Conservation (phyloP, 2,329 filamentous ascomycete genomes). For the Beauveria asiatica region DNA sequence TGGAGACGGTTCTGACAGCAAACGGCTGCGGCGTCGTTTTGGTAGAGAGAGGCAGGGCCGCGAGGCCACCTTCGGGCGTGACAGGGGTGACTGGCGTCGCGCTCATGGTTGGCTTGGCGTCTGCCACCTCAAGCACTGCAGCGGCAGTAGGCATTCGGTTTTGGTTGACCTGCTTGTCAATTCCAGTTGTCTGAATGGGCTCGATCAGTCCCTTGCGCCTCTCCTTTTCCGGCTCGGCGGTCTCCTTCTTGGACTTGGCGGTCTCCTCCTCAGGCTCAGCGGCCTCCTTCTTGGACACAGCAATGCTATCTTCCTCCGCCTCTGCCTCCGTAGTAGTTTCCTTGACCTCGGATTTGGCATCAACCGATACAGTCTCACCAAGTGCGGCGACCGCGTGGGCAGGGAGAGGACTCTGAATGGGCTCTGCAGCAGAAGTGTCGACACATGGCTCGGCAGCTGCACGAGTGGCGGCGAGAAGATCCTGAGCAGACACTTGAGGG, state of each 20-base stretch:
- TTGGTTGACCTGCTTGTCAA: background rate
- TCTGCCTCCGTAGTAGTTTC: background rate
- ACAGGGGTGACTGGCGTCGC: slow-evolving; percentile 9
- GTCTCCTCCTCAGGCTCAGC: background rate
- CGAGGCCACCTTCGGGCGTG: background rate
- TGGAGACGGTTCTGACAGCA: slow-evolving; percentile 40
- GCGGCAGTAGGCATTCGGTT: slow-evolving; percentile 33
- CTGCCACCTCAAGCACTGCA: slow-evolving; percentile 21
- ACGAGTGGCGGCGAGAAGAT: slow-evolving; percentile 17
- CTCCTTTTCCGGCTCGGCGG: background rate
- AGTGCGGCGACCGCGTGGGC: slow-evolving; percentile 7
- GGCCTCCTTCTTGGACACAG: background rate
- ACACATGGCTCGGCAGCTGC: slow-evolving; percentile 13
- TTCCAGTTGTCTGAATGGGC: slow-evolving; percentile 50
- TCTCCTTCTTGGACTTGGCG: background rate
- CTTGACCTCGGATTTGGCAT: background rate
- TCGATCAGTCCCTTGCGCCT: slow-evolving; percentile 31
- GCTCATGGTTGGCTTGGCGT: background rate
- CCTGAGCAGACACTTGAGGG: slow-evolving; percentile 21
- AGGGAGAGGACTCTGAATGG: background rate
- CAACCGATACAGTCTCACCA: background rate
- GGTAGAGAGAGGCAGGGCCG: slow-evolving; percentile 15
- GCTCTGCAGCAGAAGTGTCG: slow-evolving; percentile 10
- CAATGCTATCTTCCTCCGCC: background rate
- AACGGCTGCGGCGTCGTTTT: slow-evolving; percentile 20